Base-by-base conservation (phyloP, 1,284 basidiomycete species). In the Ceratobasidium theobromae region DNA sequence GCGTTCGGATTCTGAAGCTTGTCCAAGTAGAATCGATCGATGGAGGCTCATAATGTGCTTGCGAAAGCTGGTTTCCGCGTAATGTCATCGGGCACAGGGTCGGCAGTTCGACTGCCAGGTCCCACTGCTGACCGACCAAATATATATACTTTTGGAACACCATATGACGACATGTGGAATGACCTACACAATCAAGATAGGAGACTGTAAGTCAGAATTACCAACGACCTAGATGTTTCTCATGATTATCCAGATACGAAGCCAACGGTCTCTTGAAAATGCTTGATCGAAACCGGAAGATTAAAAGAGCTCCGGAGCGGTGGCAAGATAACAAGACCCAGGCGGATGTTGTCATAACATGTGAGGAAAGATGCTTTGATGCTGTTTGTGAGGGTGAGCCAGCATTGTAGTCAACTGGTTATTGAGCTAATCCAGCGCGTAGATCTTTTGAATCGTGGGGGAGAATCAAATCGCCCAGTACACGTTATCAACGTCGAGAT, bases 401-500 rank as follows among this genome's bases (percentile, higher is more conserved):
- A 9, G 16, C 14, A 30, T n/a, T 57, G 23, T 41, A 25, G 12
- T 45, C 33, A 33, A 69, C 54, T 23, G 68, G 33, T 49, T 48
- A 68, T 57, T 30, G 53, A 53, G 60, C 70, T 72, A 45, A 70
- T 66, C 45, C 40, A 27, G 38, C n/a, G 18, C 14, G n/a, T 71
- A 97, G 97, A 99, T 79, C 79, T 99, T 18, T 80, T 99, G 67
- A 80, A 82, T 43, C 84, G 93, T 69, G 95, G 94, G 27, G 93
- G 95, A 1, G 96, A 99, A 69, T 87, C 88, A 74, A 98, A 95
- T 78, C 87, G 89, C 65, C 88, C 94, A 0, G 95, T 99, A 23
- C 97, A 99, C 76, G 79, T 99, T 64, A 94, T 99, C 76, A 99
- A 99, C 77, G 85, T 99, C 68, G 97, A 99, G 75, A 99, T 99